Evolutionary conservation across 345 rosid species (phyloP).

Genomic region (Citrus australasica): DNA sequence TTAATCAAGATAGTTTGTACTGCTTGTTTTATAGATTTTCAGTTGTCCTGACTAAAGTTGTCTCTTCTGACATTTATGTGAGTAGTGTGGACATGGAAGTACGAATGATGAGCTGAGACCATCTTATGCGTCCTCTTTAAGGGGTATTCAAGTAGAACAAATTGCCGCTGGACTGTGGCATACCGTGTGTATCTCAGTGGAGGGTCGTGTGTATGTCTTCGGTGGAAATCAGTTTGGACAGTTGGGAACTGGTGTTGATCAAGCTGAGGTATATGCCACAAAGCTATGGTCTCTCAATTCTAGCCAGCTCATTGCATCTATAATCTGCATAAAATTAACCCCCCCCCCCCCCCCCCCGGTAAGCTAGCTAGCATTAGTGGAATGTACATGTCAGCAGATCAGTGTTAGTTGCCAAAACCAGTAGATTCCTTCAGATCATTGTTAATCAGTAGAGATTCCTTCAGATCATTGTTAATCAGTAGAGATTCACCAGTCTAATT

Average conservation of each 20-base stretch:
- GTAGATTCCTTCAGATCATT: not conserved
- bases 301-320: not conserved
- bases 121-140: conserved; percentile 49
- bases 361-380: not conserved
- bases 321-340: not conserved
- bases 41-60: not conserved
- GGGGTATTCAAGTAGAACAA: conserved; percentile 40
- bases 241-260: conserved; percentile 75
- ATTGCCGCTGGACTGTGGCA: conserved; percentile 88
- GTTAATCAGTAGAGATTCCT: not conserved
- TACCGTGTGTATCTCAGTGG: conserved; percentile 58
- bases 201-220: conserved; percentile 62
- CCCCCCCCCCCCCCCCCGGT: not conserved
- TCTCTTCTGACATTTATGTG: not conserved
- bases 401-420: not conserved
- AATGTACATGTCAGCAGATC: not conserved
- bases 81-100: conserved; percentile 81
- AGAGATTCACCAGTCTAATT: not conserved
- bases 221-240: conserved; percentile 97
- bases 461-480: not conserved
- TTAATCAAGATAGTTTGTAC: not conserved
- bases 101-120: conserved; percentile 73
- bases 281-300: not conserved
- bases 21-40: not conserved
- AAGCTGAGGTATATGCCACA: conserved; percentile 49